phyloP scores from a whole-genome alignment of 2,329 filamentous ascomycete species.

The Botryotinia calthae region DNA sequence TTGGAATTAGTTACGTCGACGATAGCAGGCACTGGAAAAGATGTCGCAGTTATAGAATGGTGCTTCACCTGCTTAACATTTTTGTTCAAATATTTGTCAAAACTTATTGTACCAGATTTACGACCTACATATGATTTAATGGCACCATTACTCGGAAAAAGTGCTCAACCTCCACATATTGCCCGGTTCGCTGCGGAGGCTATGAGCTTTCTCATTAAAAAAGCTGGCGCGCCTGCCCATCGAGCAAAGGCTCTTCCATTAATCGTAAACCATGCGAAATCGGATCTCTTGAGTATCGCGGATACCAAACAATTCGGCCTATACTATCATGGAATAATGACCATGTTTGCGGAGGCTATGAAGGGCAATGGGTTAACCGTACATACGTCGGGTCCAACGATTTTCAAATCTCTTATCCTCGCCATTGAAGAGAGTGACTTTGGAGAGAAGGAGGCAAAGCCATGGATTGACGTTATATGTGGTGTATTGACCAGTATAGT shows the following conservation, averaged over 20 bases:
- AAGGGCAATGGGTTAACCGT: conserved; percentile 60
- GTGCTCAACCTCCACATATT: conserved; percentile 79
- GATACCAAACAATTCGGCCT: conserved; percentile 60
- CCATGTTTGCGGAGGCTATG: conserved; percentile 80
- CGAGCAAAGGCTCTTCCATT: conserved; percentile 68
- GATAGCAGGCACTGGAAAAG: conserved; percentile 73
- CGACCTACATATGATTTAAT: conserved; percentile 81
- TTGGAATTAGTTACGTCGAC: conserved; percentile 72
- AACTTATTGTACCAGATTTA: conserved; percentile 80
- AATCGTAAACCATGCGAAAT: conserved; percentile 70
- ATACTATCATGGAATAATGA: conserved; percentile 88
- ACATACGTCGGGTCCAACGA: conserved; percentile 57
- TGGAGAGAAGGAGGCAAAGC: conserved; percentile 43
- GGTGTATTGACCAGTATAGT: conserved; percentile 79
- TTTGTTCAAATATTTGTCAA: conserved; percentile 94
- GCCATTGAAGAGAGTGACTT: conserved; percentile 47
- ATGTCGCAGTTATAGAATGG: conserved; percentile 94
- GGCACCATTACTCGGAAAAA: conserved; percentile 78
- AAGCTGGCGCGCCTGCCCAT: conserved; percentile 75
- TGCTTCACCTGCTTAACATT: conserved; percentile 92
- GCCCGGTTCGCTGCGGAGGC: conserved; percentile 92
- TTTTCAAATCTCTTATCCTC: conserved; percentile 51
- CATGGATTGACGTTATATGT: conserved; percentile 65
- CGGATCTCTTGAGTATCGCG: conserved; percentile 58
- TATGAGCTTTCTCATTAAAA: conserved; percentile 88